Base-by-base conservation (phyloP, 441 rosid species). In the Monsonia emarginata region DNA sequence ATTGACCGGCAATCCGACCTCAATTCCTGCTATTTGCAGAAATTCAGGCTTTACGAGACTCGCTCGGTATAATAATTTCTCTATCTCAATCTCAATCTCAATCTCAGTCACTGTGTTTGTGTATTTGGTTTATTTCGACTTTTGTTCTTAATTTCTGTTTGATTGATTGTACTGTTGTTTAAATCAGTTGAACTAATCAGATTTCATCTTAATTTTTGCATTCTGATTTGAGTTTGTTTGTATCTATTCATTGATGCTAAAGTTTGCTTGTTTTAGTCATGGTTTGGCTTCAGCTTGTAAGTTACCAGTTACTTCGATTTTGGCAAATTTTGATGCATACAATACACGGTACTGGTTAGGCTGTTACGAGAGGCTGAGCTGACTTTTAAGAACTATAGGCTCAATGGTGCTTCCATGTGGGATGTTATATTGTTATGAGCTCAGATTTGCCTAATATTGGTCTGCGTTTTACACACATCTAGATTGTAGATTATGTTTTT, bases 11-110 rank as follows among this genome's bases (percentile, higher is more conserved):
- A 44, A 64, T 73, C 81, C n/a, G 79, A 64, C 65, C 65, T 42
- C 26, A 66, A 48, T 71, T 74, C 81, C 27, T 72, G 72, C 27
- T 80, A 69, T 63, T 76, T 88, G 62, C 89, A 84, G 68, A 86
- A 86, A 65, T 88, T 88, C 74, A 75, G 78, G 72, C 88, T 88
- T 11, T 88, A 83, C 72, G 91, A 88, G 75, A 88, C 95, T 28
- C 82, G 86, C 67, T 83, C 91, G 82, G 91, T 88, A 76, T 61
- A 57, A 69, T 36, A 8, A 11, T 36, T 3, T 36, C 3, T 66
- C 18, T 36, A 9, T 3, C 5, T 30, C 32, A 5, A 2, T 30
- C 32, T 30, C n/a, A n/a, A n/a, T n/a, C n/a, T n/a, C n/a, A n/a
- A n/a, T n/a, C n/a, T n/a, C n/a, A n/a, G n/a, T n/a, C n/a, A n/a